Base-by-base conservation (phyloP, 495 filamentous ascomycete genomes). In the Arthonia radiata region DNA sequence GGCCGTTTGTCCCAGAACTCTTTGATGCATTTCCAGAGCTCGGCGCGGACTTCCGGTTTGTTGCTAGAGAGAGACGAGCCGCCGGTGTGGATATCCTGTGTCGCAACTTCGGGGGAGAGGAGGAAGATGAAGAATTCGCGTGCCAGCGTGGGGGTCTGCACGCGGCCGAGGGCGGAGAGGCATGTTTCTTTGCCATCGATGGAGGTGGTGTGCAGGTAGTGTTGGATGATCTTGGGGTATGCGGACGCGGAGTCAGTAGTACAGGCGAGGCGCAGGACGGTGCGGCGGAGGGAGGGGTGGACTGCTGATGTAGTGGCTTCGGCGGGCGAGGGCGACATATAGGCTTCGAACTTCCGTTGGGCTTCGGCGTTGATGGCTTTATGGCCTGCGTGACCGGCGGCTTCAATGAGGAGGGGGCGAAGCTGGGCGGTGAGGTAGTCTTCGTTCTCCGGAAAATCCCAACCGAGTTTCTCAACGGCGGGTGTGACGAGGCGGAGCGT, bases 111-210 rank as follows among this genome's bases (percentile, higher is more conserved):
- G 49, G 69, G 67, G 31, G 69, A 80, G 48, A 92, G 73, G 41
- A 81, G 67, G 36, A 82, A 78, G 15, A 75, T 53, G 30, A 91
- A 52, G 38, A 71, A 73, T 13, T 70, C 55, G 12, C 64, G 49
- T 27, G 79, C 64, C 23, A 93, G 51, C 4, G 63, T 62, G 2
- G 59, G 44, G 23, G 75, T 61, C 31, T 69, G 67, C 12, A 71
- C 67, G 25, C 74, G 70, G 23, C 80, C 80, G 29, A 94, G 59
- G 3, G 73, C 61, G 23, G 61, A 49, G 6, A 97, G 59, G 37
- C 66, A 68, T 28, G 83, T 74, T 39, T 94, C 82, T 47, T 77
- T 81, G 31, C 78, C 80, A 39, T 93, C 86, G 17, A 91, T 66
- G 4, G 80, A 70, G 18, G 71, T 70, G 1, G 79, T 89, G 15